Evolutionary conservation across 2,329 filamentous ascomycete species (phyloP), one percentile per base, ranked within the genome.

Genomic region (Aspergillus sp.): DNA sequence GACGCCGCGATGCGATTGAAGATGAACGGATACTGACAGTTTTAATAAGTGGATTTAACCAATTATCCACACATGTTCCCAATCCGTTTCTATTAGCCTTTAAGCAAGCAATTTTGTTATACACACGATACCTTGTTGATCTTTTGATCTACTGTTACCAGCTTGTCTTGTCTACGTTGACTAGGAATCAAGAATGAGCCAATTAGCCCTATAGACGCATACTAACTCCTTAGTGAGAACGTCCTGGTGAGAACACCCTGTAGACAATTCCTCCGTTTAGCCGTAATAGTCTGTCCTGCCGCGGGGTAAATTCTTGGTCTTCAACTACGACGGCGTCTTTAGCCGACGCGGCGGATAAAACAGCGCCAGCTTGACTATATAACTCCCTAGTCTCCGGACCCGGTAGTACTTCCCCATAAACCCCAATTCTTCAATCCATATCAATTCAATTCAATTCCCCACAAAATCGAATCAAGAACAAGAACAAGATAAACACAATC

Each of bases 1-100:
- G 61, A 64, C 49, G 50, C 45, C 20, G 47, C 60, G 24, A 58
- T 67, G 55, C 52, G 62, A 56, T 64, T 59, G 65, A 65, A 67
- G 55, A 47, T 47, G 45, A 47, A 24, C 12, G 45, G 45, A 18
- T 20, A 7, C 12, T 47, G 45, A 47, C 1, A 42, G 16, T 16
- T 42, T 7, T 5, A 16, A n/a, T 42, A 42, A n/a, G 4, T n/a
- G 12, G 2, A 36, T 36, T 14, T 12, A 32, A 5, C 7, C 7
- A 7, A 42, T n/a, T 42, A 42, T n/a, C 14, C 36, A 36, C 6
- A 42, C 6, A 2, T n/a, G 4, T 42, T 29, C 26, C 4, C 26
- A 29, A 9, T 9, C 1, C 2, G 7, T 29, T 29, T 29, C 2
- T 29, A 24, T 24, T 36, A 36, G 32, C 32, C 32, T 14, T 36